phyloP scores from a whole-genome alignment of 2,329 filamentous ascomycete species.

The Fusarium tricinctum region DNA sequence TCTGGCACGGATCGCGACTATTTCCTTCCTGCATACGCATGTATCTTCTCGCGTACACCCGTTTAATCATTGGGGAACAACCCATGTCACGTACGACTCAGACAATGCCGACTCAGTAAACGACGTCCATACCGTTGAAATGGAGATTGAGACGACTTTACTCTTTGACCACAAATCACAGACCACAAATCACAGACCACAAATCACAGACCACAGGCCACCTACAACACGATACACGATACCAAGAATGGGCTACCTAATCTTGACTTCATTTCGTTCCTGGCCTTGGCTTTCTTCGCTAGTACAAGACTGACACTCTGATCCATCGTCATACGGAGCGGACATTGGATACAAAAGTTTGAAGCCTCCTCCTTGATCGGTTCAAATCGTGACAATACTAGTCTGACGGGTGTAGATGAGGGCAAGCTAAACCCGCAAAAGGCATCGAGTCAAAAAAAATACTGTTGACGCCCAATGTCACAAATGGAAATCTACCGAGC shows the following conservation, averaged over 20 bases:
- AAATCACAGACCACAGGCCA: too few species aligned
- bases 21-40: constrained; percentile 23
- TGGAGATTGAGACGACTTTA: neutral
- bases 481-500: constrained; percentile 30
- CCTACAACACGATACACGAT: neutral
- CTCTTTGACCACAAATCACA: neutral
- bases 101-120: constrained; percentile 23
- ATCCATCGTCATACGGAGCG: neutral
- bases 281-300: constrained; percentile 1
- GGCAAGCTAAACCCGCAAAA: neutral
- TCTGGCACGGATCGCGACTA: constrained; percentile 24
- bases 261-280: constrained; percentile 11
- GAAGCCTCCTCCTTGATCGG: constrained; percentile 1
- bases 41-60: constrained; percentile 36
- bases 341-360: constrained; percentile 24
- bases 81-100: constrained; percentile 25
- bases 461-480: constrained; percentile 19
- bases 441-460: neutral
- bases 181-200: too few species aligned
- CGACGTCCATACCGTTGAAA: neutral
- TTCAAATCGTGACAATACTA: constrained; percentile 14
- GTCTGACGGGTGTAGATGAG: constrained; percentile 34
- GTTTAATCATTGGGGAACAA: constrained; percentile 17
- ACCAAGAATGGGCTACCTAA: neutral
- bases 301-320: constrained; percentile 1